phyloP scores from a whole-genome alignment of 139 green algal genomes.

The Ettlia oleoabundans region DNA sequence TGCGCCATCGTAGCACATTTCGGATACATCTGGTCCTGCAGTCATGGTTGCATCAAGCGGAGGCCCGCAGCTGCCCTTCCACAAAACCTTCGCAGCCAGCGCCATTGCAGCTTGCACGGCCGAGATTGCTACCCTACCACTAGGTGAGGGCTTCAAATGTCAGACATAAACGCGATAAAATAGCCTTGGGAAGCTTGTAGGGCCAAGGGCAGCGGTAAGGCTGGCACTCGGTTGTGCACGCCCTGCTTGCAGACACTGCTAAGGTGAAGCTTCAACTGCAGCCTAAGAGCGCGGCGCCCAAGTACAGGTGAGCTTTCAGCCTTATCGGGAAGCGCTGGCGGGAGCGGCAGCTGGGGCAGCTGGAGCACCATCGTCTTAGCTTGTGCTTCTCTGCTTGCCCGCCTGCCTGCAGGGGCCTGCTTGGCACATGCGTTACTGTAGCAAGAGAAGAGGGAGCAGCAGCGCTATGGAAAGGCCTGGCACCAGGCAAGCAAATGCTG shows the following conservation, averaged over 20 bases:
- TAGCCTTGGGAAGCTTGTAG: background rate
- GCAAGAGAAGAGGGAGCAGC: constrained; percentile 88
- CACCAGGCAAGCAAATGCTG: constrained; percentile 76
- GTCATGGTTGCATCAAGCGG: constrained; percentile 7
- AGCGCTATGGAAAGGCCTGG: constrained; percentile 95
- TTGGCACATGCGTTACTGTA: constrained; percentile 92
- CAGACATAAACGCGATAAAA: background rate
- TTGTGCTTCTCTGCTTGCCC: background rate
- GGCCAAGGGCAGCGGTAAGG: background rate
- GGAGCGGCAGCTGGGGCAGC: background rate
- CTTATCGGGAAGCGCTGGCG: background rate
- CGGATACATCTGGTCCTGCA: too few species aligned
- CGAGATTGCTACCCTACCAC: constrained; percentile 59
- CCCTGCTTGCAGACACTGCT: constrained; percentile 92
- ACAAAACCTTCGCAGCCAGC: constrained; percentile 62
- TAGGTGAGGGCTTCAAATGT: background rate
- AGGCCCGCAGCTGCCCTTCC: constrained; percentile 28
- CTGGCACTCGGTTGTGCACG: background rate
- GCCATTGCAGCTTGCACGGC: constrained; percentile 84
- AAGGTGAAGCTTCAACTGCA: constrained; percentile 98
- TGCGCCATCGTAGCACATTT: too few species aligned
- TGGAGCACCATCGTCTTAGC: background rate
- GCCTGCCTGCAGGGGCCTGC: constrained; percentile 83
- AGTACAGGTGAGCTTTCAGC: constrained; percentile 64
- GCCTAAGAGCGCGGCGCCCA: constrained; percentile 47